Evolutionary conservation across 140 eudicot genomes (phyloP).

Genomic region (Flaveria floridana): DNA sequence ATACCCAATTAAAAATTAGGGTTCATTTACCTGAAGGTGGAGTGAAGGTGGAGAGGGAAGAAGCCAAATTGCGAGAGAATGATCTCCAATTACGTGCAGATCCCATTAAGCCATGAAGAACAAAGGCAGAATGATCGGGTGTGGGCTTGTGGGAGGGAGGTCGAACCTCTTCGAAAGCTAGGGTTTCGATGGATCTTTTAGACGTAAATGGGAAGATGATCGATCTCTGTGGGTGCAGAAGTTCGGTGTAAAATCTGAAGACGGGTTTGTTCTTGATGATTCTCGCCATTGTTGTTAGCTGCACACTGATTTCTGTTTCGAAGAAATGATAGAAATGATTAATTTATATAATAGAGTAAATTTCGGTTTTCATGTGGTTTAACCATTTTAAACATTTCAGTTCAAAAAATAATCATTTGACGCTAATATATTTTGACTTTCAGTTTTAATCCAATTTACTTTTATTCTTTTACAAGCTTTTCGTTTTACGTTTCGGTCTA

Average conservation of each 20-base stretch:
- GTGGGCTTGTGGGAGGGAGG: constrained; percentile 46
- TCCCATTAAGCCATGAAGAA: constrained; percentile 84
- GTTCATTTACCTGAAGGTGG: constrained; percentile 43
- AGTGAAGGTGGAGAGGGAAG: constrained; percentile 52
- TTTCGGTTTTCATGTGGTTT: too few relatives aligned
- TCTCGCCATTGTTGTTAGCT: constrained; percentile 43
- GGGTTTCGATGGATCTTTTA: constrained; percentile 58
- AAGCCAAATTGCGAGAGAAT: constrained; percentile 64
- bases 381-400: too few relatives aligned
- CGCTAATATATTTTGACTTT: too few relatives aligned
- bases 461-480: too few relatives aligned
- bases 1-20: not conserved
- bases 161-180: constrained; percentile 75
- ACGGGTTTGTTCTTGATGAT: constrained; percentile 37
- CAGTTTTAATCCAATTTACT: too few relatives aligned
- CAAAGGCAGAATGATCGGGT: constrained; percentile 50
- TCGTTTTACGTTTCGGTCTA: too few relatives aligned
- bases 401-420: too few relatives aligned
- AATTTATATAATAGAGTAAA: too few relatives aligned
- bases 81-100: constrained; percentile 89
- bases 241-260: constrained; percentile 30
- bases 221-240: constrained; percentile 31
- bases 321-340: not conserved
- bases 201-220: constrained; percentile 28
- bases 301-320: not conserved